Percentiles rank a stretch among this genome's conserved stretches.
Conservation (phyloP, 2,329 filamentous ascomycete genomes). For the Fusarium solani-melongenae region DNA sequence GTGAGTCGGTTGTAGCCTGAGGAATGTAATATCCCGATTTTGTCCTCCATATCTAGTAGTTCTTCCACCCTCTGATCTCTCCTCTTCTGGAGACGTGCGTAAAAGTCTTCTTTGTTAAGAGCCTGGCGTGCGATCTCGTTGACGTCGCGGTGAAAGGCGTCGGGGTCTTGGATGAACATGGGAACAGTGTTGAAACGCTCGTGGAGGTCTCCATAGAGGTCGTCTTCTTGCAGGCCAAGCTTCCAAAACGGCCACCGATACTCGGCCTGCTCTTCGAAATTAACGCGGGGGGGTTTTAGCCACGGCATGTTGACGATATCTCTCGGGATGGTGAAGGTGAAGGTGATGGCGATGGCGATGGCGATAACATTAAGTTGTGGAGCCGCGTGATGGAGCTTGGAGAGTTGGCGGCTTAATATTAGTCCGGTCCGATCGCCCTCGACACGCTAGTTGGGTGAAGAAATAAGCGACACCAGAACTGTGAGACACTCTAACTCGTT, state of each 20-base stretch:
- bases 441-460: neutral
- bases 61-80: neutral
- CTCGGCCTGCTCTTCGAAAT: neutral
- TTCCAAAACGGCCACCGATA: neutral
- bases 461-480: neutral
- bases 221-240: neutral
- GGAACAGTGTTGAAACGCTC: slow-evolving; percentile 2
- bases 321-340: neutral
- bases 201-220: neutral
- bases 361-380: neutral
- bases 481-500: no score
- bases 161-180: slow-evolving; percentile 1
- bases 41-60: neutral
- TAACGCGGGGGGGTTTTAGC: neutral
- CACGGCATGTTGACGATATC: neutral
- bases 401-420: neutral
- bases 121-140: neutral
- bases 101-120: neutral
- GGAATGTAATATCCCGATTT: neutral
- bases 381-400: neutral
- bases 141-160: neutral
- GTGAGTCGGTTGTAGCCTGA: neutral
- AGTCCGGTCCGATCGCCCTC: neutral
- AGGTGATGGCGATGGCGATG: neutral
- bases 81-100: neutral